Percentiles rank a stretch among this genome's conserved stretches.
phyloP scores from a whole-genome alignment of 2,329 filamentous ascomycete genomes.

The Didymellaceae sp. region DNA sequence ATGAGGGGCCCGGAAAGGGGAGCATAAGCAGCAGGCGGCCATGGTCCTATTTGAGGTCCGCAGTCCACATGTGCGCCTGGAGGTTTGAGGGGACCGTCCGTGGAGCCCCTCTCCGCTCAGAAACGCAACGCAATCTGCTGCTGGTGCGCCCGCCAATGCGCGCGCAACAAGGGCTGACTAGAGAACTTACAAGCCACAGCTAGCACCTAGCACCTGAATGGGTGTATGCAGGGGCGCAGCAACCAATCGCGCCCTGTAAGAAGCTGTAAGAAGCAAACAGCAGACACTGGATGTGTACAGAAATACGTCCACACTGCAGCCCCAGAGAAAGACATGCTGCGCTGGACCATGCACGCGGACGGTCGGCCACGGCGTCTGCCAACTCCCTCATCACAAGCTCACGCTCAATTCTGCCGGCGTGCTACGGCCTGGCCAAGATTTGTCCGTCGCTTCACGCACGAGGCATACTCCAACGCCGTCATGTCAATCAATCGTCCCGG shows the following conservation, averaged over 20 bases:
- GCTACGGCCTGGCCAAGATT: constrained; percentile 9
- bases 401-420: constrained; percentile 8
- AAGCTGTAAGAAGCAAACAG: too few species aligned
- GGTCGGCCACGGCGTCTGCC: constrained; percentile 9
- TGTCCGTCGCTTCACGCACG: constrained; percentile 28
- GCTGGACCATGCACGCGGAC: constrained; percentile 17
- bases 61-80: constrained; percentile 30
- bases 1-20: constrained; percentile 11
- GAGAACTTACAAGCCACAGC: constrained; percentile 46
- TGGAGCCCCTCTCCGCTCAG: constrained; percentile 21
- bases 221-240: constrained; percentile 23
- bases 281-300: too few species aligned
- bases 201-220: constrained; percentile 17
- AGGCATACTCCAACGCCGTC: constrained; percentile 24
- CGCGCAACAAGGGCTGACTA: constrained; percentile 15
- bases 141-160: constrained; percentile 19
- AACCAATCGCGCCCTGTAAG: constrained; percentile 14
- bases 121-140: constrained; percentile 20
- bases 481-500: constrained; percentile 22
- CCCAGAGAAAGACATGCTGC: neutral
- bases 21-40: constrained; percentile 18
- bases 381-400: constrained; percentile 8
- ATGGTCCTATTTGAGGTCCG: constrained; percentile 19
- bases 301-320: too few species aligned
- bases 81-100: constrained; percentile 21